Base-by-base conservation (phyloP, 805 yeast species). In the Maudiozyma turicensis region DNA sequence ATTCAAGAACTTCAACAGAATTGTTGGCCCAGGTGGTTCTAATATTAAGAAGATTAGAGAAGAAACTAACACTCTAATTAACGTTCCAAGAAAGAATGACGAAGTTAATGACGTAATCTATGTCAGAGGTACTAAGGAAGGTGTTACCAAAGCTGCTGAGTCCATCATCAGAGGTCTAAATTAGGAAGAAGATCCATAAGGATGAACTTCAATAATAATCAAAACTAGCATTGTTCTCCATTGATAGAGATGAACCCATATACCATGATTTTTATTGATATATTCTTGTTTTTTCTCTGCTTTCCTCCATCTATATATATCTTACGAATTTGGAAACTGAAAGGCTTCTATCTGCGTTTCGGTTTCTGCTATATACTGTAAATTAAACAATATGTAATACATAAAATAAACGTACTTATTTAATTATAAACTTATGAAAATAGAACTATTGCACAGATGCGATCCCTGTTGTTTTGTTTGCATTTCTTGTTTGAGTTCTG, bases 1-100 rank as follows among this genome's bases (percentile, higher is more conserved):
- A 50, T 67, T 79, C 11, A 60, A 67, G 30, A 62, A 63, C 43
- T 83, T 84, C 65, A 76, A 83, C 50, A 77, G 73, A 62, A 72
- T 87, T 47, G 77, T 88, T 54, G 96, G 96, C 8, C 80, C 87
- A 13, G 82, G 78, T 56, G 96, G 96, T 44, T 67, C 80, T 35
- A 80, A 77, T 52, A 72, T 87, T 60, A 79, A 75, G 58, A 68
- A 69, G 54, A 74, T 86, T 51, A 80, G 93, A 70, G 69, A 70
- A 30, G 69, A 73, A 50, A 71, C 84, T 20, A 78, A 77, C 15
- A 73, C 84, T 38, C 72, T 77, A 50, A 76, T 86, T 52, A 72
- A 73, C 45, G 79, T 85, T 48, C 95, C 93, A 56, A 78, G 79
- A 65, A 68, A 69, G 43, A 65, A 64, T 44, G 84, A 81, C 52